Evolutionary conservation across 1,139 yeast genomes (phyloP).

Genomic region (Debaryomyces coudertii): DNA sequence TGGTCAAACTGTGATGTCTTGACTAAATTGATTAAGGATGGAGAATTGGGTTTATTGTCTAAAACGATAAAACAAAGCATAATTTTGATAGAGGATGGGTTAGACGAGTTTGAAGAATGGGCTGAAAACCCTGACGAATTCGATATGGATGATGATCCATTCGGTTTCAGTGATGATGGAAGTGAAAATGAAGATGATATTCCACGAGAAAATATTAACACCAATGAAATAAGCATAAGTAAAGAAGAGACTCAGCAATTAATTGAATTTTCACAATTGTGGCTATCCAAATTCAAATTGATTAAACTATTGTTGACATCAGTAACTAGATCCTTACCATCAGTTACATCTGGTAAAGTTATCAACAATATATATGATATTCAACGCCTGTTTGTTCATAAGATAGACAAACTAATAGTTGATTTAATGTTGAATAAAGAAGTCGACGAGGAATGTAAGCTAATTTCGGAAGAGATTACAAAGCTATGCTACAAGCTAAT

Average conservation of each 20-base stretch:
- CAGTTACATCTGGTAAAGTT: slow-evolving; percentile 32
- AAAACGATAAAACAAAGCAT: slow-evolving; percentile 49
- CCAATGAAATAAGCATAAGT: slow-evolving; percentile 24
- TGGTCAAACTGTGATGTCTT: slow-evolving; percentile 64
- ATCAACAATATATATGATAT: slow-evolving; percentile 40
- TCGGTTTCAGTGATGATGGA: slow-evolving; percentile 37
- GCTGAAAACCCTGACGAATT: slow-evolving; percentile 55
- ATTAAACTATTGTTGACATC: slow-evolving; percentile 58
- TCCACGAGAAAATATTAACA: slow-evolving; percentile 26
- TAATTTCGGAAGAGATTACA: slow-evolving; percentile 28
- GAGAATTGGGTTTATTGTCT: slow-evolving; percentile 55
- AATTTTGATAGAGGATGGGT: slow-evolving; percentile 59
- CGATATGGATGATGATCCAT: slow-evolving; percentile 49
- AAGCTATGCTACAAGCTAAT: slow-evolving; percentile 35
- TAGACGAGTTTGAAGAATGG: slow-evolving; percentile 70
- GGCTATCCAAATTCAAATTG: slow-evolving; percentile 58
- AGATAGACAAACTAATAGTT: slow-evolving; percentile 50
- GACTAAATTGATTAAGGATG: slow-evolving; percentile 41
- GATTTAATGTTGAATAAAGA: slow-evolving; percentile 50
- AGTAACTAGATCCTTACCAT: slow-evolving; percentile 57
- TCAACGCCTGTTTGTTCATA: slow-evolving; percentile 36
- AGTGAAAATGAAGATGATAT: slow-evolving; percentile 34
- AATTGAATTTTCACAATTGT: slow-evolving; percentile 43
- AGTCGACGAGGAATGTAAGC: slow-evolving; percentile 33
- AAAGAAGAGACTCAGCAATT: slow-evolving; percentile 30